These are phyloP conservation scores for Acanthamoeba royreba DNA, from an alignment of 208 protist genomes.

Conservation along the genomic window DNA sequence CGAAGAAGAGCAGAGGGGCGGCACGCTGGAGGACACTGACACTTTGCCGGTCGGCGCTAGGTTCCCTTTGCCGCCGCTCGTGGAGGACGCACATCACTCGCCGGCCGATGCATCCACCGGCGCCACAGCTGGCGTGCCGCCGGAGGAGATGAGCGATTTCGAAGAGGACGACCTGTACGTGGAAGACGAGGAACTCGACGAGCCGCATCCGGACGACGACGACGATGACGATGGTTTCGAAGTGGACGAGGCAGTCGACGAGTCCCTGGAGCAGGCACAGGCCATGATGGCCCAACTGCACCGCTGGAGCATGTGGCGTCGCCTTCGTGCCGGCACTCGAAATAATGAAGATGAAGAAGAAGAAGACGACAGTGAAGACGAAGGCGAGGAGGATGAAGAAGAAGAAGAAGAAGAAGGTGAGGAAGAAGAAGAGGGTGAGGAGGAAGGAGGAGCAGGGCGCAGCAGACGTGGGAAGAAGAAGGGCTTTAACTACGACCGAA, in stretches of 20 bases:
- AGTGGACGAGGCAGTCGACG: not conserved
- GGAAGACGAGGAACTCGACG: not conserved
- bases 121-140: too few species aligned
- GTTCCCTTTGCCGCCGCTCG: too few species aligned
- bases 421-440: not conserved
- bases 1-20: too few species aligned
- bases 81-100: too few species aligned
- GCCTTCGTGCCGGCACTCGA: not conserved
- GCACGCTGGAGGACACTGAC: too few species aligned
- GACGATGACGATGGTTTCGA: not conserved
- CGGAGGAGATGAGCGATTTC: not conserved
- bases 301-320: not conserved
- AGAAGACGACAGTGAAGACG: not conserved
- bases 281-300: not conserved
- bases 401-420: not conserved
- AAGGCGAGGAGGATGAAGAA: not conserved
- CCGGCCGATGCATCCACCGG: too few species aligned
- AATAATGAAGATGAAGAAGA: not conserved
- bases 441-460: not conserved
- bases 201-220: not conserved
- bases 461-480: not conserved
- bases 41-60: too few species aligned
- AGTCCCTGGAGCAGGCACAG: not conserved
- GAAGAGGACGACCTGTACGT: not conserved
- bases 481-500: constrained; percentile 9